These are phyloP conservation scores for Carex arenaria DNA, from an alignment of 202 grass and related monocot genomes.

Conservation along the genomic window DNA sequence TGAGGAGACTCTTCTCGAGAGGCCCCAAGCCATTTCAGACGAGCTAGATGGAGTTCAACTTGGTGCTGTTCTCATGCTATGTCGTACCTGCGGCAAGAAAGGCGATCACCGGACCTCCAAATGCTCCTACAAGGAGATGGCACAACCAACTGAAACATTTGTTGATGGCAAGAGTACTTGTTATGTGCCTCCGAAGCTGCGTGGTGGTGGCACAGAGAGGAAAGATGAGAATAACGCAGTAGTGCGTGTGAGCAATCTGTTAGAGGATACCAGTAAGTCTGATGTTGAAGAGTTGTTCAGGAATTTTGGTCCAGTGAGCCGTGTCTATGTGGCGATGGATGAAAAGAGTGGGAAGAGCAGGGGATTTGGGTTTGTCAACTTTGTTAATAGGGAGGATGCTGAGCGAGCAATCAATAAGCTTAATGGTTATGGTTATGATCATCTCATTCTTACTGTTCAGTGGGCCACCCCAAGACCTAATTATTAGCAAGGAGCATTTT, in stretches of 20 bases:
- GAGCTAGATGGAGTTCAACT: constrained; percentile 25
- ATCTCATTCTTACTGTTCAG: constrained; percentile 39
- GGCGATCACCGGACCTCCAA: constrained; percentile 59
- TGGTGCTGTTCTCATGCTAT: constrained; percentile 43
- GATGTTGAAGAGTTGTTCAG: constrained; percentile 40
- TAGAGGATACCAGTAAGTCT: constrained; percentile 41
- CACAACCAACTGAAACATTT: constrained; percentile 33
- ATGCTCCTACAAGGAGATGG: constrained; percentile 49
- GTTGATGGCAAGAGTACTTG: constrained; percentile 51
- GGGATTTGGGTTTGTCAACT: constrained; percentile 93
- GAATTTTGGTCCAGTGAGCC: constrained; percentile 34
- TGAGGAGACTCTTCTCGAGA: constrained; percentile 59
- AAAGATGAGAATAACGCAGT: constrained; percentile 41
- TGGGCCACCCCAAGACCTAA: constrained; percentile 32
- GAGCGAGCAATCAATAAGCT: constrained; percentile 42
- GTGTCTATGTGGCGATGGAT: constrained; percentile 43
- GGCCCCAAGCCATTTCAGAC: constrained; percentile 33
- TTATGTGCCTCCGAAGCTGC: constrained; percentile 78
- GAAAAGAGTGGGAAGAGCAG: constrained; percentile 53
- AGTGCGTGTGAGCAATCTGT: constrained; percentile 50
- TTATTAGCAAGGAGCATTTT: not conserved
- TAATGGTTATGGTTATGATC: constrained; percentile 37
- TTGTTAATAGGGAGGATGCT: constrained; percentile 70
- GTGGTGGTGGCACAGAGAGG: constrained; percentile 42
- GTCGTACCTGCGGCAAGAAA: constrained; percentile 50